Evolutionary conservation across 257 asterid species (phyloP), one percentile per base, ranked within the genome.

Genomic region (Eucommia ulmoides): DNA sequence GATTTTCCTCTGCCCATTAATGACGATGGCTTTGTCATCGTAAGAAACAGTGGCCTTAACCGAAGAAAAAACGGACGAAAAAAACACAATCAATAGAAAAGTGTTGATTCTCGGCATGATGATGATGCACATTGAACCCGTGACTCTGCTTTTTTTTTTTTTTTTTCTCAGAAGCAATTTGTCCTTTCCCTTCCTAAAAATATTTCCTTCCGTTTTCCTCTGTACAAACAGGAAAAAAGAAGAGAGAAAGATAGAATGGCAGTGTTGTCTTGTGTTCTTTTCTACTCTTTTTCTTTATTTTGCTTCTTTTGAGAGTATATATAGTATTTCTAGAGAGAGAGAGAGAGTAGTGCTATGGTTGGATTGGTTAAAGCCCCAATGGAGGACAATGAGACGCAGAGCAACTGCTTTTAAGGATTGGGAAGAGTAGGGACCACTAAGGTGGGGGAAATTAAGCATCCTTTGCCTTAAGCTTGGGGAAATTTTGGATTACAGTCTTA

Each of bases 1-100:
- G 62, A 81, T 73, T 55, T 45, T 75, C 50, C 81, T 68, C 20
- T 59, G 61, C 24, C 80, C 82, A 52, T 81, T 75, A 15, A 78
- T 73, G 24, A 78, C 62, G 25, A 81, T 62, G 1, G 84, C 73
- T 67, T 76, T 77, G 50, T 81, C 84, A 60, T 81, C 88, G 46
- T 78, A 78, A 1, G 80, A 67, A 64, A 75, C 80, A 24, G 70
- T 56, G 14, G 73, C 82, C 33, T 15, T 61, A 12, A 62, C 78
- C 4, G 62, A 60, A 56, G 70, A 65, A 70, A 38, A 56, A 25
- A 50, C 61, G 54, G 56, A 18, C 8, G 54, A 45, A 35, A 58
- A 41, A 29, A 59, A 41, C 20, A 55, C 53, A 2, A 35, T 1
- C 8, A 58, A 22, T 26, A 55, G 35, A 23, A 59, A 50, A 17